Base-by-base conservation (phyloP, 192 early-diverging fungal genomes). In the Coemansia sp. region DNA sequence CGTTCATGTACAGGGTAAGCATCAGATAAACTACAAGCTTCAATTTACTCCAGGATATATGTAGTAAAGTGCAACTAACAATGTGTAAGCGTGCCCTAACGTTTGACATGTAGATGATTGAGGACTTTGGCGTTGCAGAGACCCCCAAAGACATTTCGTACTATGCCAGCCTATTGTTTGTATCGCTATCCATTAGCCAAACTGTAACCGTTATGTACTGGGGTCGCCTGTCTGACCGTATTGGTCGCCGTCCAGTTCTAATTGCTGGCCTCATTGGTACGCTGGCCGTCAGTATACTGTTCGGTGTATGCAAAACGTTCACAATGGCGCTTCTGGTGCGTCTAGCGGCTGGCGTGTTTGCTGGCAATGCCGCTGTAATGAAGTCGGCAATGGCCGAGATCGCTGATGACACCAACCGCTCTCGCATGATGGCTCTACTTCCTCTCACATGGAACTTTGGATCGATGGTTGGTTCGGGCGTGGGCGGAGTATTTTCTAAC, bases 311-410 rank as follows among this genome's bases (percentile, higher is more conserved):
- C 47, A 84, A 85, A 15, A 83, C 77, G 12, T 72, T 89, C 20
- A 57, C 54, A 29, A 85, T 84, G 81, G 93, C 92, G 1, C 76
- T 94, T 36, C 34, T 69, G 6, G 72, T 86, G 16, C 84, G 93
- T 24, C 75, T 85, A 2, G 60, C 90, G 59, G 90, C 89, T 54
- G 92, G 94, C 3, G 69, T 89, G 22, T 66, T 93, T 24, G 91
- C 92, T 70, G 93, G 87, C n/a, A 93, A 91, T 51, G 85, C 88
- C 33, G 93, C 92, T 8, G 92, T 95, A 8, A 88, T 91, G 55
- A 94, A 95, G 68, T 89, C 89, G 16, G 86, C 94, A 31, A 74
- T 95, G 24, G 91, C 90, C 3, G 95, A 97, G 79, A 89, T 97
- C 31, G 92, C 93, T n/a, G 93, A 95, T 67, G 67, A 82, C 1